Evolutionary conservation across 805 yeast species (phyloP), one percentile per base, ranked within the genome.

Genomic region (Saturnispora ahearnii): DNA sequence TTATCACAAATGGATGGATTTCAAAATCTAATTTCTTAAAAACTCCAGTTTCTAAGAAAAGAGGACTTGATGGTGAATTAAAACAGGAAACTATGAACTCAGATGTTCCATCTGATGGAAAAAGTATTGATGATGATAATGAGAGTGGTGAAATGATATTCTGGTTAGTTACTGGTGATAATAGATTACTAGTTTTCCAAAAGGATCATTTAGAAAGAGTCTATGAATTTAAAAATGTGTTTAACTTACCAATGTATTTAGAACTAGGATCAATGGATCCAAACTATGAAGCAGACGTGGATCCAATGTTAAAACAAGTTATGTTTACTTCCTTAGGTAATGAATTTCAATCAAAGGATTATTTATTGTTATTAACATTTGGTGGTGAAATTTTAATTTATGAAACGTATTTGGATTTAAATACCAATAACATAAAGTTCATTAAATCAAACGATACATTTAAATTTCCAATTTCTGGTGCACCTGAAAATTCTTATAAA

Each of bases 301-400:
- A 84, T 67, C 90, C 90, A 2, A 76, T 77, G 38, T 77, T 84
- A 55, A 85, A 84, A 60, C 87, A 85, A 63, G 72, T 84, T 0
- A 74, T 83, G 62, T 66, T 79, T 15, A 75, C 79, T 42, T 76
- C 75, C 43, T 59, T 88, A 30, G 96, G 96, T 5, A 86, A 84
- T 57, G 62, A 66, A 8, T 55, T 62, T 32, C 54, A 61, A 29
- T 72, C 74, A 41, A 82, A 81, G 44, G 89, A 85, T 56, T 80
- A 80, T 61, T 63, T 89, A 51, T 73, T 88, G 0, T 71, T 87
- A 7, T 66, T 87, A 46, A 88, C 95, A 0, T 78, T 81, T 60
- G 93, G 95, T 48, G 95, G 95, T 57, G 93, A 87, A 62, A 68
- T 88, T 2, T 69, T 79, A 33, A 67, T 85, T 46, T 89, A 88